These are phyloP conservation scores for Xylaria sp. DNA, from an alignment of 2,329 filamentous ascomycete species.

Conservation along the genomic window DNA sequence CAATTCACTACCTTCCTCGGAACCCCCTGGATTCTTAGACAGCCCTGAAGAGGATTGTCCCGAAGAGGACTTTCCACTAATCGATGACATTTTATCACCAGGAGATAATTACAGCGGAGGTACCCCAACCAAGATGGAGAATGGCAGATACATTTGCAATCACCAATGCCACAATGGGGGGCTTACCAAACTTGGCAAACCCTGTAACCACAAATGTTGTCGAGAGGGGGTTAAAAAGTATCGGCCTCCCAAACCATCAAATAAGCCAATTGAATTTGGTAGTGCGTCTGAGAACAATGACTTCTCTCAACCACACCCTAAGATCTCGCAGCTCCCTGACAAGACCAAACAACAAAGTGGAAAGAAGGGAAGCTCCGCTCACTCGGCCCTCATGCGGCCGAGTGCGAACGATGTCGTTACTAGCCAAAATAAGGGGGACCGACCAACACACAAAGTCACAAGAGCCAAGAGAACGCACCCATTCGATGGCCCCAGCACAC, in stretches of 20 bases:
- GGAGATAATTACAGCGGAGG: slow-evolving; percentile 11
- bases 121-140: slow-evolving; percentile 61
- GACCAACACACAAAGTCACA: not conserved
- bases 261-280: slow-evolving; percentile 26
- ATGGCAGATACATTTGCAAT: slow-evolving; percentile 77
- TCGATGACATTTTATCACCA: slow-evolving; percentile 55
- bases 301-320: not conserved
- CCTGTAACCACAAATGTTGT: slow-evolving; percentile 76
- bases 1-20: slow-evolving; percentile 31
- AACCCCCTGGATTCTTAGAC: slow-evolving; percentile 18
- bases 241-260: slow-evolving; percentile 47
- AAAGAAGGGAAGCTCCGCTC: not conserved
- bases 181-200: slow-evolving; percentile 45
- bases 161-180: slow-evolving; percentile 62
- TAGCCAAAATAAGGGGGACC: not conserved
- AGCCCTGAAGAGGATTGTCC: slow-evolving; percentile 52
- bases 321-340: not conserved
- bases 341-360: not conserved
- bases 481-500: not conserved
- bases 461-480: slow-evolving; percentile 7
- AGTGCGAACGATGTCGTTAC: not conserved
- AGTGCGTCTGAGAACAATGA: slow-evolving; percentile 32
- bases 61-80: slow-evolving; percentile 58
- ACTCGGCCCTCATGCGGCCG: not conserved
- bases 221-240: slow-evolving; percentile 72